phyloP scores from a whole-genome alignment of 2,329 filamentous ascomycete species.

The Botrytis paeoniae region DNA sequence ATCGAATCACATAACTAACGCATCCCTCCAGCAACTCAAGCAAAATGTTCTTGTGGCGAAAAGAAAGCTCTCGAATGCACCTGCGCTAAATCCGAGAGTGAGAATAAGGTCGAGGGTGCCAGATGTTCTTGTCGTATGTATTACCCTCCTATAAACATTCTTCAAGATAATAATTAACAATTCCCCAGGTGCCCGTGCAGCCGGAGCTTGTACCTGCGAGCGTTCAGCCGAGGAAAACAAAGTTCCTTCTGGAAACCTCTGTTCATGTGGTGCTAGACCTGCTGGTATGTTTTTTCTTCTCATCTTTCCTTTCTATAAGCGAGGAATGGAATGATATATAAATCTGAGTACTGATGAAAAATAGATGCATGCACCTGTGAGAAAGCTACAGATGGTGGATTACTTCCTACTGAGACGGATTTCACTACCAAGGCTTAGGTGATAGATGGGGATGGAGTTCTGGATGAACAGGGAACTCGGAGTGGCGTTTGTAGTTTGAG shows the following conservation, averaged over 20 bases:
- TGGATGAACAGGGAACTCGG: neutral
- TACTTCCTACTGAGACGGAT: slow-evolving; percentile 72
- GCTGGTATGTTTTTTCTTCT: slow-evolving; percentile 53
- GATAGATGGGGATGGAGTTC: neutral
- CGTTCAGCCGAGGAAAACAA: slow-evolving; percentile 68
- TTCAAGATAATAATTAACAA: neutral
- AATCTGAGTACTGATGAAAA: neutral
- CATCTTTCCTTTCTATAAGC: neutral
- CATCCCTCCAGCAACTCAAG: slow-evolving; percentile 49
- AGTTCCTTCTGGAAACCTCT: slow-evolving; percentile 57
- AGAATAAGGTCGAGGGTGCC: slow-evolving; percentile 71
- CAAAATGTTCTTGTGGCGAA: slow-evolving; percentile 85
- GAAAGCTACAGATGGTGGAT: slow-evolving; percentile 61
- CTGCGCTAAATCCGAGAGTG: slow-evolving; percentile 70
- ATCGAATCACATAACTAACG: neutral
- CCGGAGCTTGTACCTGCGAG: slow-evolving; percentile 78
- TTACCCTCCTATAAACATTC: slow-evolving; percentile 25
- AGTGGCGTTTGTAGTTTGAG: neutral
- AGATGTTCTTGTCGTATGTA: slow-evolving; percentile 73
- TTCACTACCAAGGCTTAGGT: slow-evolving; percentile 66
- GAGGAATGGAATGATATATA: neutral
- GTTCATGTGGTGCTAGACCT: slow-evolving; percentile 73
- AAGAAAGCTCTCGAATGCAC: slow-evolving; percentile 81
- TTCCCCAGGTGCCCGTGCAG: slow-evolving; percentile 58
- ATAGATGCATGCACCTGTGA: slow-evolving; percentile 77